Evolutionary conservation across 2,329 filamentous ascomycete species (phyloP).

Genomic region (Alternaria ethzedia): DNA sequence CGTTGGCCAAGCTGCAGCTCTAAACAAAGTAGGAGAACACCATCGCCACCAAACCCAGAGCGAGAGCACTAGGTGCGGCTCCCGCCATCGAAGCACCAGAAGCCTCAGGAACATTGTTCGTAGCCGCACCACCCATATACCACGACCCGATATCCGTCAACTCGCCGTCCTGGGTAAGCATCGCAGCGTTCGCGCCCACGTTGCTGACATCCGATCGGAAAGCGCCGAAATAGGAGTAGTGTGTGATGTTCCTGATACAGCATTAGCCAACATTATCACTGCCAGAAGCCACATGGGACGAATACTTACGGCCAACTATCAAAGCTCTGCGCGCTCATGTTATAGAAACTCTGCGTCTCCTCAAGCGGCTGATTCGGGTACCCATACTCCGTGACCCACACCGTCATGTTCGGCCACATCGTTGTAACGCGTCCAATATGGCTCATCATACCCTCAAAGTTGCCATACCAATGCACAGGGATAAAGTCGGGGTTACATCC

Average conservation of each 20-base stretch:
- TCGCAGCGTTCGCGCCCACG: slow-evolving; percentile 73
- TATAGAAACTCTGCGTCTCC: slow-evolving; percentile 70
- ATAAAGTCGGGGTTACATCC: slow-evolving; percentile 58
- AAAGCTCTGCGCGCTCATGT: slow-evolving; percentile 69
- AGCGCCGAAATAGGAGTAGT: slow-evolving; percentile 78
- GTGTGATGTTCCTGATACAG: slow-evolving; percentile 60
- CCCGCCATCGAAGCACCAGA: background rate
- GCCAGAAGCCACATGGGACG: too few relatives aligned
- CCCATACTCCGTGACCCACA: slow-evolving; percentile 84
- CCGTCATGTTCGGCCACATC: slow-evolving; percentile 58
- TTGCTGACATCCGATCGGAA: slow-evolving; percentile 75
- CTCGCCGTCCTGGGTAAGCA: slow-evolving; percentile 71
- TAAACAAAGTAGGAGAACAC: background rate
- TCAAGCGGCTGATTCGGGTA: slow-evolving; percentile 61
- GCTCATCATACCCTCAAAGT: slow-evolving; percentile 71
- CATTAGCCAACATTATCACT: background rate
- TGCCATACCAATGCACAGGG: slow-evolving; percentile 64
- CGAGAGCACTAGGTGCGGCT: background rate
- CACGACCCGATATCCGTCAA: slow-evolving; percentile 78
- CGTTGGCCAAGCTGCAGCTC: too few relatives aligned
- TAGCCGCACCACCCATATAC: slow-evolving; percentile 67
- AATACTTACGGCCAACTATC: slow-evolving; percentile 63
- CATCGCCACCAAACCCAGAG: background rate
- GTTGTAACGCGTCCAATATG: slow-evolving; percentile 67
- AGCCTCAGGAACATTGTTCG: slow-evolving; percentile 7